These are phyloP conservation scores for Fistulifera solaris DNA, from an alignment of 108 stramenopile species.

Conservation along the genomic window DNA sequence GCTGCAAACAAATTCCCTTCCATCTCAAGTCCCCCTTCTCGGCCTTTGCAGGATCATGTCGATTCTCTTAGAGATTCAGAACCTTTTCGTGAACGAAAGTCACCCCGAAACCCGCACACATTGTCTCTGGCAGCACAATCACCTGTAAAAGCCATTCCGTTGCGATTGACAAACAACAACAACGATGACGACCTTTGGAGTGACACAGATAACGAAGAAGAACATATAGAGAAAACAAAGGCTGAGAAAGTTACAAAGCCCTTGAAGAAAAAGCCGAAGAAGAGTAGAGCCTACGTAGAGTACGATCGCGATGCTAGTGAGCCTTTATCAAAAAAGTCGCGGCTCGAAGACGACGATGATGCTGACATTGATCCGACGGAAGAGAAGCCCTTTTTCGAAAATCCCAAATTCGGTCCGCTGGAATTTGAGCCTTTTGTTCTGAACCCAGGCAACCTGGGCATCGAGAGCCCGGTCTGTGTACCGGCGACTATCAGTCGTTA, in stretches of 20 bases:
- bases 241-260: not conserved
- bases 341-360: not conserved
- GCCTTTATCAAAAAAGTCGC: not conserved
- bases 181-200: not conserved
- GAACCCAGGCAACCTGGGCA: slow-evolving; percentile 12
- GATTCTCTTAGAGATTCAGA: too few relatives aligned
- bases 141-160: not conserved
- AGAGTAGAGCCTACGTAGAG: not conserved
- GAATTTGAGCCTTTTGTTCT: slow-evolving; percentile 24
- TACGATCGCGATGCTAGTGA: not conserved
- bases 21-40: too few relatives aligned
- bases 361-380: not conserved
- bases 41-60: too few relatives aligned
- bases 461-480: slow-evolving; percentile 24
- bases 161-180: not conserved
- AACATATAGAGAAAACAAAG: not conserved
- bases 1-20: too few relatives aligned
- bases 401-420: slow-evolving; percentile 62
- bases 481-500: slow-evolving; percentile 80
- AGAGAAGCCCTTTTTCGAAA: slow-evolving; percentile 45
- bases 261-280: not conserved
- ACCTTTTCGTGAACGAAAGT: too few relatives aligned
- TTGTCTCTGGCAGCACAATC: too few relatives aligned
- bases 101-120: too few relatives aligned
- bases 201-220: not conserved